These are phyloP conservation scores for Tripterygium wilfordii DNA, from an alignment of 177 flowering plant genomes.

Conservation along the genomic window DNA sequence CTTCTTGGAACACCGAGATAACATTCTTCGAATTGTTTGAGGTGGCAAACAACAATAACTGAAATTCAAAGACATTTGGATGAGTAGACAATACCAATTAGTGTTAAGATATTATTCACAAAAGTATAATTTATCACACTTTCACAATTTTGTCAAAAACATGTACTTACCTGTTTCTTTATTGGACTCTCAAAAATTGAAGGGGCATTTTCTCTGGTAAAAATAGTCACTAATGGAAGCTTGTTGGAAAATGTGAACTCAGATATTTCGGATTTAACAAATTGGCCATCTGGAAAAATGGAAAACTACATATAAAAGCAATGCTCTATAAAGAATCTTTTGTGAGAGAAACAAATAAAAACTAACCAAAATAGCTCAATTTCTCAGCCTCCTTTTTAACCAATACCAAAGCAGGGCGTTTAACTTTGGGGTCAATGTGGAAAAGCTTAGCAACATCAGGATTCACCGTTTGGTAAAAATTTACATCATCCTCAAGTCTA, in stretches of 20 bases:
- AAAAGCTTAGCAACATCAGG: constrained; percentile 86
- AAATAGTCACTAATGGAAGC: constrained; percentile 71
- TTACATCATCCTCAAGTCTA: constrained; percentile 82
- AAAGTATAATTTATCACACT: too few relatives aligned
- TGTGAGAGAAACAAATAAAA: background rate
- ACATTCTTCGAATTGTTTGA: constrained; percentile 52
- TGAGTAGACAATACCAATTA: too few relatives aligned
- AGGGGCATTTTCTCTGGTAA: constrained; percentile 81
- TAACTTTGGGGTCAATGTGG: constrained; percentile 56
- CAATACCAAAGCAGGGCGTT: constrained; percentile 79
- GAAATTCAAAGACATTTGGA: constrained; percentile 10
- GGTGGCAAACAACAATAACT: constrained; percentile 77
- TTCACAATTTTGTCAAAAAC: background rate
- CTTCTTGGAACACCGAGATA: constrained; percentile 58
- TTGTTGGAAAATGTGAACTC: constrained; percentile 81
- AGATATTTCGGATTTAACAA: constrained; percentile 53
- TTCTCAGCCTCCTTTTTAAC: constrained; percentile 89
- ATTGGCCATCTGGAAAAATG: constrained; percentile 66
- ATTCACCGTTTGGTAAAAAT: constrained; percentile 79
- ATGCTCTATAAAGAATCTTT: background rate
- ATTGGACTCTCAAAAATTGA: constrained; percentile 69
- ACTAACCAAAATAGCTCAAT: constrained; percentile 68
- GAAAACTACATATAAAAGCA: constrained; percentile 1
- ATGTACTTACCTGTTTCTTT: constrained; percentile 69
- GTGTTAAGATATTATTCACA: too few relatives aligned